Evolutionary conservation across 2,329 filamentous ascomycete genomes (phyloP).

Genomic region (Blumeriella jaapii): DNA sequence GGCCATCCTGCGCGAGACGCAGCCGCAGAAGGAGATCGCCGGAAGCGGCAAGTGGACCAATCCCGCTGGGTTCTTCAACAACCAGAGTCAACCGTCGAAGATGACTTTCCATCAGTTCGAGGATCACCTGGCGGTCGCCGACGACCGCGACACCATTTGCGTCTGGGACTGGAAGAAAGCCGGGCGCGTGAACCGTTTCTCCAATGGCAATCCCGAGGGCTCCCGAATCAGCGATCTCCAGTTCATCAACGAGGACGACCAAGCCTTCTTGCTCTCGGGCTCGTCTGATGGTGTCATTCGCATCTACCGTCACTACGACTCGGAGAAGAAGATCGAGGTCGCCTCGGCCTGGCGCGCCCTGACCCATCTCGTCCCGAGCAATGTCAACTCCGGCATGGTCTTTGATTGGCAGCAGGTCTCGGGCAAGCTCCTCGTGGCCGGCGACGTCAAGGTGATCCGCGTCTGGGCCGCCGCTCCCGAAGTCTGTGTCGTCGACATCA

Average conservation of each 20-base stretch:
- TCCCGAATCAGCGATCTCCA: conserved; percentile 90
- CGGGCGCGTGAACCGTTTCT: conserved; percentile 69
- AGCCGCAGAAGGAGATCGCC: conserved; percentile 83
- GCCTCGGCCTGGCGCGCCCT: conserved; percentile 86
- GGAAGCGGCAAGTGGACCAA: conserved; percentile 81
- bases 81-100: conserved; percentile 77
- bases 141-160: conserved; percentile 80
- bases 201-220: conserved; percentile 83
- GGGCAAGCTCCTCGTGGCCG: conserved; percentile 86
- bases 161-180: conserved; percentile 90
- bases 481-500: conserved; percentile 86
- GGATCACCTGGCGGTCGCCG: conserved; percentile 84
- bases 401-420: conserved; percentile 99
- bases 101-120: conserved; percentile 98
- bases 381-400: conserved; percentile 87
- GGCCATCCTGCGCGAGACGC: conserved; percentile 79
- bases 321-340: conserved; percentile 62
- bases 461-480: conserved; percentile 95
- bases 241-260: conserved; percentile 97
- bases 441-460: conserved; percentile 87
- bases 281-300: conserved; percentile 92
- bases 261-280: conserved; percentile 86
- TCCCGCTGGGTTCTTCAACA: conserved; percentile 73
- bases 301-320: conserved; percentile 87
- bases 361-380: conserved; percentile 87